These are phyloP conservation scores for Mortierella sp. DNA, from an alignment of 371 early-diverging fungal genomes.

Conservation along the genomic window DNA sequence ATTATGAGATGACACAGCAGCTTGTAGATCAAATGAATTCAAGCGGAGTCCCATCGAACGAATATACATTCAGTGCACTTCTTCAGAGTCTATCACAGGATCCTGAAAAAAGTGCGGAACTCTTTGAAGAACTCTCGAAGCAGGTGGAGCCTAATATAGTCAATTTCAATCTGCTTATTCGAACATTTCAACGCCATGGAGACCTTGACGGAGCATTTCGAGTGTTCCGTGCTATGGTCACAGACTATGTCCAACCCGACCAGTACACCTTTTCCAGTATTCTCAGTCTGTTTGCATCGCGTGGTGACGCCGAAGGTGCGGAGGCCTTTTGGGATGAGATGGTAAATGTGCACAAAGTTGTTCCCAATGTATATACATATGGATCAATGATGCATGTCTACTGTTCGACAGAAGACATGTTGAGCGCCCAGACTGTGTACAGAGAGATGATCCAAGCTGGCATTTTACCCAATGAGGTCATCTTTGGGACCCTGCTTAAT, in stretches of 20 bases:
- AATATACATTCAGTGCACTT: conserved; percentile 49
- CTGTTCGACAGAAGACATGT: conserved; percentile 48
- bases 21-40: conserved; percentile 54
- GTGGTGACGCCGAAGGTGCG: conserved; percentile 49
- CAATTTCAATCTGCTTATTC: conserved; percentile 50
- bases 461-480: conserved; percentile 50
- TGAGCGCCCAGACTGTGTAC: conserved; percentile 51
- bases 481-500: conserved; percentile 49
- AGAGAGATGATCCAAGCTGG: conserved; percentile 51
- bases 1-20: conserved; percentile 52
- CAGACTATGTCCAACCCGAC: conserved; percentile 26
- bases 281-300: conserved; percentile 47
- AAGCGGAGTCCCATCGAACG: conserved; percentile 43
- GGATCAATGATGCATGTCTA: conserved; percentile 55
- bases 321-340: conserved; percentile 56
- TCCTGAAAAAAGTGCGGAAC: conserved; percentile 14
- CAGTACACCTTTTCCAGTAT: conserved; percentile 51
- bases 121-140: conserved; percentile 44
- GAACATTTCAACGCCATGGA: conserved; percentile 42
- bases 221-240: conserved; percentile 43
- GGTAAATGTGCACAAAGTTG: conserved; percentile 33
- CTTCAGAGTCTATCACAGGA: conserved; percentile 38
- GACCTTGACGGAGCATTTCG: conserved; percentile 54
- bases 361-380: conserved; percentile 35
- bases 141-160: conserved; percentile 42